Percentiles rank a stretch among this genome's conserved stretches.
Evolutionary conservation across 257 asterid species (phyloP).

Genomic region (Orobanche coerulescens): DNA sequence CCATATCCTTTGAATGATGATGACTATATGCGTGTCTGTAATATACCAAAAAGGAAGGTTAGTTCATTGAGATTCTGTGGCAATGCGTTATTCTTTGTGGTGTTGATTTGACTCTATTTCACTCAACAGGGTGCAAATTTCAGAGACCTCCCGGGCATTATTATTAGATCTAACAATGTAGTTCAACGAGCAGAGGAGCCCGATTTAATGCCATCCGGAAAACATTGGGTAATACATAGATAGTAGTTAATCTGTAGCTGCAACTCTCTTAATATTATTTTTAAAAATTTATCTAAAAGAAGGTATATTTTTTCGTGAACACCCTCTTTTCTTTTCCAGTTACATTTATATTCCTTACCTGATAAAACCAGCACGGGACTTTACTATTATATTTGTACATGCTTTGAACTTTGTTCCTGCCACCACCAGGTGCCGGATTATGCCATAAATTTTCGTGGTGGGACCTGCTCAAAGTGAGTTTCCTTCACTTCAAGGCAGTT

Average conservation of each 20-base stretch:
- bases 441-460: slow-evolving; percentile 31
- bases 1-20: slow-evolving; percentile 33
- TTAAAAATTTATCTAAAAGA: background rate
- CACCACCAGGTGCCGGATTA: slow-evolving; percentile 38
- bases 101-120: slow-evolving; percentile 19
- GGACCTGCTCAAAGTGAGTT: slow-evolving; percentile 35
- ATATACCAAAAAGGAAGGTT: slow-evolving; percentile 42
- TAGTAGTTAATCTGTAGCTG: background rate
- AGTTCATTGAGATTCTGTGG: slow-evolving; percentile 15
- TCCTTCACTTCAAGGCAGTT: slow-evolving; percentile 2
- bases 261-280: background rate
- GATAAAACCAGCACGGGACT: background rate
- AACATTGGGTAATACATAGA: slow-evolving; percentile 33
- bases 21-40: slow-evolving; percentile 37
- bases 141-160: slow-evolving; percentile 46
- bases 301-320: too few species aligned
- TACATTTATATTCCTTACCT: too few species aligned
- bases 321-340: too few species aligned
- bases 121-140: slow-evolving; percentile 40
- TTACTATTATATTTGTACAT: background rate
- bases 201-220: slow-evolving; percentile 41
- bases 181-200: slow-evolving; percentile 25
- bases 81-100: slow-evolving; percentile 10
- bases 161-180: slow-evolving; percentile 29
- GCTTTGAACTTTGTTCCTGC: slow-evolving; percentile 15